phyloP scores from a whole-genome alignment of 352 stramenopile genomes.

The Phytophthora foliorum region DNA sequence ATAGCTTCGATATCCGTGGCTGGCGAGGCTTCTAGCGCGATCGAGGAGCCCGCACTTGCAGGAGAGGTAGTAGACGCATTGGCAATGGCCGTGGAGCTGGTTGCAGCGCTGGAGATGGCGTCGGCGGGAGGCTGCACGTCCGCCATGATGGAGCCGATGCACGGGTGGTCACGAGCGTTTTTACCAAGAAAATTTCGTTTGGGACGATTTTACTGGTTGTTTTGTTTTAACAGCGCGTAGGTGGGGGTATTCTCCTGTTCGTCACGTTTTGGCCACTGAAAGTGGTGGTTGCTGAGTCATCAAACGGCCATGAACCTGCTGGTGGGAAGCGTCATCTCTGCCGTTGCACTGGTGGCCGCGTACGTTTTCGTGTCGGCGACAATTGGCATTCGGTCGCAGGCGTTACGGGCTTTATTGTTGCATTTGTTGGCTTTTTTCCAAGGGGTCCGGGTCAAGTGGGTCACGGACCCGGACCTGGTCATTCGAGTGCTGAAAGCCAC shows the following conservation, averaged over 20 bases:
- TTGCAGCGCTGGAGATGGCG: constrained; percentile 4
- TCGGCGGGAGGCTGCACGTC: constrained; percentile 24
- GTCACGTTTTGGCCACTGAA: neutral
- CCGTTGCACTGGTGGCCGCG: neutral
- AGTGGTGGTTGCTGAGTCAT: neutral
- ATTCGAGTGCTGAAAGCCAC: constrained; percentile 33
- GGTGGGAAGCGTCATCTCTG: neutral
- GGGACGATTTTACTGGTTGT: too few relatives aligned
- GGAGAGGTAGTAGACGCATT: neutral
- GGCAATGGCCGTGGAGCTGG: neutral
- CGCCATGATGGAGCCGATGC: constrained; percentile 21
- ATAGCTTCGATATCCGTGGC: constrained; percentile 44
- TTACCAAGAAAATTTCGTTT: constrained; percentile 5
- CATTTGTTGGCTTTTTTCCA: constrained; percentile 28
- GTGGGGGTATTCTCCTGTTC: too few relatives aligned
- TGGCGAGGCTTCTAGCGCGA: neutral
- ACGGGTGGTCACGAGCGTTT: constrained; percentile 25
- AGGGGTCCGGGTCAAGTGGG: constrained; percentile 41
- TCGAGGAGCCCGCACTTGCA: constrained; percentile 4
- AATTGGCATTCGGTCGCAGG: constrained; percentile 41
- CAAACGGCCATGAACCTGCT: constrained; percentile 2
- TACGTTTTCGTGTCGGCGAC: constrained; percentile 20
- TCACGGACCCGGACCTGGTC: constrained; percentile 33
- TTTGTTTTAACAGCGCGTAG: too few relatives aligned
- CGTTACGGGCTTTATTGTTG: constrained; percentile 28